These are phyloP conservation scores for Helicocarpus griseus DNA, from an alignment of 2,329 filamentous ascomycete genomes.

Conservation along the genomic window DNA sequence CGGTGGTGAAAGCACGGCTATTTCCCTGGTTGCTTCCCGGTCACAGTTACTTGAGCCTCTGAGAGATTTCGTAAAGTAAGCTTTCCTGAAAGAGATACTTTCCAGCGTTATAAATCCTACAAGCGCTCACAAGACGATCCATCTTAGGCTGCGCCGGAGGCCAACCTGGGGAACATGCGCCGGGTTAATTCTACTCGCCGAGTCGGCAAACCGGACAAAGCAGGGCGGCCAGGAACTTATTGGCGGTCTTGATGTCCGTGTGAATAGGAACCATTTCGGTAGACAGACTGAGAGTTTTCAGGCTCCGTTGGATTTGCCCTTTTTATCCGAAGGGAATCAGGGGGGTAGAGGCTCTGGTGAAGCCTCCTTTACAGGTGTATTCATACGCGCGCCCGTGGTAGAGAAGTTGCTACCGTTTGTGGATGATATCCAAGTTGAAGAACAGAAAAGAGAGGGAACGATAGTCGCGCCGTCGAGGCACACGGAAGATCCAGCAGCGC, in stretches of 20 bases:
- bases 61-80: slow-evolving; percentile 78
- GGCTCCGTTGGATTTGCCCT: slow-evolving; percentile 61
- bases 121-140: background rate
- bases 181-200: slow-evolving; percentile 80
- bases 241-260: slow-evolving; percentile 79
- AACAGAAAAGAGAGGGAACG: slow-evolving; percentile 39
- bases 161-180: slow-evolving; percentile 96
- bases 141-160: slow-evolving; percentile 56
- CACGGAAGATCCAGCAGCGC: slow-evolving; percentile 35
- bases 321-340: slow-evolving; percentile 41
- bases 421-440: slow-evolving; percentile 42
- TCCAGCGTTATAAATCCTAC: background rate
- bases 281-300: slow-evolving; percentile 89
- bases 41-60: slow-evolving; percentile 75
- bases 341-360: slow-evolving; percentile 2
- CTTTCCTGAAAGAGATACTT: slow-evolving; percentile 10
- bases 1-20: slow-evolving; percentile 89
- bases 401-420: slow-evolving; percentile 60
- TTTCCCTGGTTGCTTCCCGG: slow-evolving; percentile 75
- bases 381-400: slow-evolving; percentile 90
- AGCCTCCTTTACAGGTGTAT: slow-evolving; percentile 65
- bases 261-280: slow-evolving; percentile 92
- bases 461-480: slow-evolving; percentile 48
- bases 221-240: slow-evolving; percentile 87
- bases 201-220: slow-evolving; percentile 80